A percentile compares a stretch with the other conserved stretches of the same genome.
Conservation (phyloP, 805 yeast genomes). For the Schwanniomyces occidentalis region DNA sequence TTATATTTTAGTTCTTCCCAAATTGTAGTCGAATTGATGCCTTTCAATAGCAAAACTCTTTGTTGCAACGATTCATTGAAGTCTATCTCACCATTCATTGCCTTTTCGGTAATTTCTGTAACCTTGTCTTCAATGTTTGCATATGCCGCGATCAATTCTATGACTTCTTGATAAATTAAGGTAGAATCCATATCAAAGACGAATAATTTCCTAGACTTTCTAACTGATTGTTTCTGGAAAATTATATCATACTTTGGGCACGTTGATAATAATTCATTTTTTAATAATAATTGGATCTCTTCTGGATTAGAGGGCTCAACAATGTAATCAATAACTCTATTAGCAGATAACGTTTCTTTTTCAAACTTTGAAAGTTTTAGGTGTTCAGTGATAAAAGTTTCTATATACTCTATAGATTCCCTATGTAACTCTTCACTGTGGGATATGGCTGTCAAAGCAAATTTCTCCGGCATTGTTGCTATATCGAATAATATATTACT, state of each 20-base stretch:
- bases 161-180: slow-evolving; percentile 91
- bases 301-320: slow-evolving; percentile 12
- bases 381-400: slow-evolving; percentile 7
- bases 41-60: slow-evolving; percentile 79
- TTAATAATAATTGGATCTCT: slow-evolving; percentile 3
- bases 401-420: slow-evolving; percentile 3
- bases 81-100: slow-evolving; percentile 97
- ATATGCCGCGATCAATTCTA: slow-evolving; percentile 90
- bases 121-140: slow-evolving; percentile 90
- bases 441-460: slow-evolving; percentile 20
- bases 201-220: slow-evolving; percentile 54
- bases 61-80: slow-evolving; percentile 76
- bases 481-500: too few species aligned
- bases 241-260: slow-evolving; percentile 34
- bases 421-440: slow-evolving; percentile 11
- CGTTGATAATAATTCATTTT: not conserved
- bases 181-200: slow-evolving; percentile 99
- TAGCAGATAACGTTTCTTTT: slow-evolving; percentile 13
- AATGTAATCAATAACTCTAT: slow-evolving; percentile 22
- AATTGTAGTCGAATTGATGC: slow-evolving; percentile 67
- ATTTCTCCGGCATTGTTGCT: slow-evolving; percentile 3
- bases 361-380: slow-evolving; percentile 4
- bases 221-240: slow-evolving; percentile 23
- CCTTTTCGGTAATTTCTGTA: slow-evolving; percentile 83
- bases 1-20: slow-evolving; percentile 78